Evolutionary conservation across 2,329 filamentous ascomycete species (phyloP).

Genomic region (Paraconiothyrium sp.): DNA sequence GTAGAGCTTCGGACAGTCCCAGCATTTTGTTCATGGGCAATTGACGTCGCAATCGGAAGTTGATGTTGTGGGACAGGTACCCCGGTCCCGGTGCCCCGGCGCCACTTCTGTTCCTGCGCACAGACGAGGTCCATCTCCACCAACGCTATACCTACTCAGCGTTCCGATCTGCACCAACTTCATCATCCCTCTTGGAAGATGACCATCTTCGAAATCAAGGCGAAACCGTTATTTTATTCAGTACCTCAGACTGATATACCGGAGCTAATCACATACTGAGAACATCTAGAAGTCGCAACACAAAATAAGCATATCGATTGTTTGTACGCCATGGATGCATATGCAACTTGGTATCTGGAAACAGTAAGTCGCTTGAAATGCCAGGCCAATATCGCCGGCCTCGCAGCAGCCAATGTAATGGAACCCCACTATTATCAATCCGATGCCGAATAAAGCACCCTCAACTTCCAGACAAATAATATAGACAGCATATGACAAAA

Average conservation of each 20-base stretch:
- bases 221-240: neutral
- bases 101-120: neutral
- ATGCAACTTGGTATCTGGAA: constrained; percentile 12
- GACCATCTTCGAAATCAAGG: neutral
- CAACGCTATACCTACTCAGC: constrained; percentile 1
- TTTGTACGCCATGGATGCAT: neutral
- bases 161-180: neutral
- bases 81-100: neutral
- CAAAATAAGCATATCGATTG: neutral
- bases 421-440: neutral
- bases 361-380: constrained; percentile 1
- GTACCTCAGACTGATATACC: neutral
- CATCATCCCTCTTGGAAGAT: constrained; percentile 2
- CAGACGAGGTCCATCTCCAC: neutral
- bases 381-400: neutral
- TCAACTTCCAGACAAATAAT: neutral
- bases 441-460: neutral
- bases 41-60: neutral
- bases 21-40: constrained; percentile 40
- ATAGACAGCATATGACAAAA: neutral
- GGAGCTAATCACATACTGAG: neutral
- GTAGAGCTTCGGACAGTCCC: constrained; percentile 45
- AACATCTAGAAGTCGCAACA: neutral
- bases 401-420: neutral
- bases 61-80: neutral